phyloP scores from a whole-genome alignment of 1,284 basidiomycete genomes.

The Porogramme epimiltina region DNA sequence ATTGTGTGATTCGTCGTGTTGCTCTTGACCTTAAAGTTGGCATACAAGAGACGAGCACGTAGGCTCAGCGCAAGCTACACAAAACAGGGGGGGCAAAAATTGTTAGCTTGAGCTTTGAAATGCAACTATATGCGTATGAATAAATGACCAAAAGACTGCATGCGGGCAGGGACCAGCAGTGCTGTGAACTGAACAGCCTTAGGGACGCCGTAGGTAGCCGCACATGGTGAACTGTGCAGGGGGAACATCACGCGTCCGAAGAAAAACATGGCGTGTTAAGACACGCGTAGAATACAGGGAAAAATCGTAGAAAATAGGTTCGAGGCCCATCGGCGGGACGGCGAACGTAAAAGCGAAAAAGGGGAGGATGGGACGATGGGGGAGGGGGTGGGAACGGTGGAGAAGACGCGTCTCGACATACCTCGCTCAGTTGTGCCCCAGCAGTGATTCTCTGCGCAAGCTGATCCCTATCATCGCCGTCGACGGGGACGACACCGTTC shows the following conservation, averaged over 20 bases:
- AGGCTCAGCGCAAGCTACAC: conserved; percentile 73
- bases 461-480: conserved; percentile 60
- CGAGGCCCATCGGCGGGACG: background rate
- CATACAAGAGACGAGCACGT: conserved; percentile 75
- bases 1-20: conserved; percentile 66
- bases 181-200: background rate
- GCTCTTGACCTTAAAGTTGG: conserved; percentile 77
- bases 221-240: too few species aligned
- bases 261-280: background rate
- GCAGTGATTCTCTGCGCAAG: conserved; percentile 73
- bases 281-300: conserved; percentile 3
- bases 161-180: too few species aligned
- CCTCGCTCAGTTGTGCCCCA: conserved; percentile 74
- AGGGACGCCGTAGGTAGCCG: background rate
- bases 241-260: background rate
- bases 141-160: too few species aligned
- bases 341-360: background rate
- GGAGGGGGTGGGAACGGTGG: conserved; percentile 3
- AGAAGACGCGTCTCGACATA: conserved; percentile 40
- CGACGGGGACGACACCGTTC: conserved; percentile 41
- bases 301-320: background rate
- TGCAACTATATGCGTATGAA: background rate
- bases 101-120: background rate
- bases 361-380: background rate
- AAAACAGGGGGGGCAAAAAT: conserved; percentile 41